These are phyloP conservation scores for Lagenidium giganteum DNA, from an alignment of 352 stramenopile species.

Conservation along the genomic window DNA sequence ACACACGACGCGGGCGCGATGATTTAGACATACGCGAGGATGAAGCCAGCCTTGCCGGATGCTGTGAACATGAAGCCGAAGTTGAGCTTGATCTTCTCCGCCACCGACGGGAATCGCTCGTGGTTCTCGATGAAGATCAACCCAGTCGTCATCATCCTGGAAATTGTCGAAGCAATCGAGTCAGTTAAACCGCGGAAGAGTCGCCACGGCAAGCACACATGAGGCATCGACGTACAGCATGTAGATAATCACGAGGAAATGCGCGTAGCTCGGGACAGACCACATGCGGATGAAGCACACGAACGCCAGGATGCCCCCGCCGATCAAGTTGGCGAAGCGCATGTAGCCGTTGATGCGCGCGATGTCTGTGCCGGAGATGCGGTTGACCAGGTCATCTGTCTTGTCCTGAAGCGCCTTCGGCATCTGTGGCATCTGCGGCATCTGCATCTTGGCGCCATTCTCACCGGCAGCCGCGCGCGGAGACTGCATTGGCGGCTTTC, in stretches of 20 bases:
- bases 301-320: slow-evolving; percentile 48
- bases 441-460: no score
- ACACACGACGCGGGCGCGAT: background rate
- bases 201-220: slow-evolving; percentile 3
- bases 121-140: slow-evolving; percentile 84
- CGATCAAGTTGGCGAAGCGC: slow-evolving; percentile 72
- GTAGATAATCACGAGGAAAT: slow-evolving; percentile 84
- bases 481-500: background rate
- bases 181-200: no score
- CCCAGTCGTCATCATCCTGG: slow-evolving; percentile 38
- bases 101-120: slow-evolving; percentile 71
- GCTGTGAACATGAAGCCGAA: slow-evolving; percentile 88
- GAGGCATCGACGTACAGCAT: slow-evolving; percentile 62
- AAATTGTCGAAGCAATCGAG: slow-evolving; percentile 38
- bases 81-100: slow-evolving; percentile 80
- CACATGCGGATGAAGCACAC: slow-evolving; percentile 82
- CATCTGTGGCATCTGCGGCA: no score
- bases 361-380: slow-evolving; percentile 76
- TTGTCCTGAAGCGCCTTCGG: slow-evolving; percentile 61
- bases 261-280: slow-evolving; percentile 63
- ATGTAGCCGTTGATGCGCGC: slow-evolving; percentile 85
- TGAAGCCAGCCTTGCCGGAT: slow-evolving; percentile 77
- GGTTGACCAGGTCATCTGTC: slow-evolving; percentile 62
- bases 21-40: slow-evolving; percentile 53
- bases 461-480: slow-evolving; percentile 1